Conservation (phyloP, 768 basidiomycete species). For the Hygrophorus pudorinus region DNA sequence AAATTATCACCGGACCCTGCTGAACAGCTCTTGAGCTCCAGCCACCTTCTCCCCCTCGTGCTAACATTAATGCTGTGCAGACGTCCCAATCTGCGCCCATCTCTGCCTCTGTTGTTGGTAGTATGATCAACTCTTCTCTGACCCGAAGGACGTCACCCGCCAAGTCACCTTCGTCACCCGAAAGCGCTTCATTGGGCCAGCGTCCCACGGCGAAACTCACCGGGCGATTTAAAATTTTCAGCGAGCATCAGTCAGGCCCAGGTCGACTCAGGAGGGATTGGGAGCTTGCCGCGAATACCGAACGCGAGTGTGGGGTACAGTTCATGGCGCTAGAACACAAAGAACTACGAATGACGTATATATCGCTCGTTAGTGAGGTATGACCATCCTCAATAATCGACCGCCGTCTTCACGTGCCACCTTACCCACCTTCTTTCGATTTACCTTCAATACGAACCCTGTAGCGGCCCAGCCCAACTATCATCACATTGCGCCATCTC, state of each 20-base stretch:
- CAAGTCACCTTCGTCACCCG: constrained; percentile 19
- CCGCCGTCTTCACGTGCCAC: too few species aligned
- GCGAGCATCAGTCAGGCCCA: constrained; percentile 72
- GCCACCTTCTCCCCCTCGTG: too few species aligned
- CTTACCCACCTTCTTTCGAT: constrained; percentile 27
- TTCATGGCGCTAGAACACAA: neutral
- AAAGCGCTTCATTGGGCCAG: constrained; percentile 27
- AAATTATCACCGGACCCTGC: too few species aligned
- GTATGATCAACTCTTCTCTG: too few species aligned
- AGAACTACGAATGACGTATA: too few species aligned
- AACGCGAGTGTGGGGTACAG: constrained; percentile 44
- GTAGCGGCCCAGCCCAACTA: constrained; percentile 8
- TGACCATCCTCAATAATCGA: constrained; percentile 39
- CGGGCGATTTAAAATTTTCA: constrained; percentile 70
- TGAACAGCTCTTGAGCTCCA: too few species aligned
- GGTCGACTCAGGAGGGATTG: constrained; percentile 61
- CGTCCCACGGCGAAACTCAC: too few species aligned
- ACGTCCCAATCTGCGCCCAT: too few species aligned
- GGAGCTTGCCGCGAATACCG: constrained; percentile 77
- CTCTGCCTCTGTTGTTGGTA: constrained; percentile 1
- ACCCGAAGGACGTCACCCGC: constrained; percentile 2
- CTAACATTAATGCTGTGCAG: too few species aligned
- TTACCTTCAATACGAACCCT: constrained; percentile 49
- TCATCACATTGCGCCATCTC: constrained; percentile 31
- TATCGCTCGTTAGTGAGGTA: constrained; percentile 35